Conservation (phyloP, 495 filamentous ascomycete genomes). For the Penicillium paradoxum region DNA sequence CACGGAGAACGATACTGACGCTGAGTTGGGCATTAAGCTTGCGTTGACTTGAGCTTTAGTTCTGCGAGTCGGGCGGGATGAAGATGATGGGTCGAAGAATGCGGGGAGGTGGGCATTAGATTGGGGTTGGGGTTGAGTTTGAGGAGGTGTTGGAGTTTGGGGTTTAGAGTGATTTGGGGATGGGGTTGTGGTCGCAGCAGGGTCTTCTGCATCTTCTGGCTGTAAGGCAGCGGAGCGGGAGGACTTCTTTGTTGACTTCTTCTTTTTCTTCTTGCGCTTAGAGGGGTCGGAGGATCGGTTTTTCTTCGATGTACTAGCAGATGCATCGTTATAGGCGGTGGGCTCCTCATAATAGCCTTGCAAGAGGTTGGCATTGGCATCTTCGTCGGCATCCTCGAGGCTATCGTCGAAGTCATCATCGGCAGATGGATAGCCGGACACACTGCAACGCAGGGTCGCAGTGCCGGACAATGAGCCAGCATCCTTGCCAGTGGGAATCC, state of each 20-base stretch:
- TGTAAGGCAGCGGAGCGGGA: constrained; percentile 19
- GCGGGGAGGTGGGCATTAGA: constrained; percentile 16
- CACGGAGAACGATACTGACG: constrained; percentile 81
- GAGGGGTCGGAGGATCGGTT: constrained; percentile 21
- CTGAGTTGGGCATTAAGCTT: constrained; percentile 85
- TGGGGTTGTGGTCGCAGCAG: constrained; percentile 14
- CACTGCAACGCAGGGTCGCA: constrained; percentile 74
- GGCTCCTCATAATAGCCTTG: constrained; percentile 55
- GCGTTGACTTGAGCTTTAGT: constrained; percentile 63
- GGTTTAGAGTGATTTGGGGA: constrained; percentile 27
- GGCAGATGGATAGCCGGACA: constrained; percentile 56
- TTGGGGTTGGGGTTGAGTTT: constrained; percentile 10
- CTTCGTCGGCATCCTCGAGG: constrained; percentile 36
- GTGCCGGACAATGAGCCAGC: constrained; percentile 54
- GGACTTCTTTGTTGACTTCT: constrained; percentile 39
- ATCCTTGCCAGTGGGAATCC: constrained; percentile 63
- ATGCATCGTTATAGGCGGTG: constrained; percentile 33
- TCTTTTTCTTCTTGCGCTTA: constrained; percentile 40
- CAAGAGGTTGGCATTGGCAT: constrained; percentile 39
- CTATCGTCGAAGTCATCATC: constrained; percentile 58
- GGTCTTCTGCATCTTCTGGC: constrained; percentile 28
- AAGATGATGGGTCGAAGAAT: constrained; percentile 25
- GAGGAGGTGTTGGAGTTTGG: constrained; percentile 20
- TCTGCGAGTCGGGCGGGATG: constrained; percentile 32
- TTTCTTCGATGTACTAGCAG: constrained; percentile 19